These are phyloP conservation scores for Pleurotus pulmonarius DNA, from an alignment of 768 basidiomycete genomes.

Conservation along the genomic window DNA sequence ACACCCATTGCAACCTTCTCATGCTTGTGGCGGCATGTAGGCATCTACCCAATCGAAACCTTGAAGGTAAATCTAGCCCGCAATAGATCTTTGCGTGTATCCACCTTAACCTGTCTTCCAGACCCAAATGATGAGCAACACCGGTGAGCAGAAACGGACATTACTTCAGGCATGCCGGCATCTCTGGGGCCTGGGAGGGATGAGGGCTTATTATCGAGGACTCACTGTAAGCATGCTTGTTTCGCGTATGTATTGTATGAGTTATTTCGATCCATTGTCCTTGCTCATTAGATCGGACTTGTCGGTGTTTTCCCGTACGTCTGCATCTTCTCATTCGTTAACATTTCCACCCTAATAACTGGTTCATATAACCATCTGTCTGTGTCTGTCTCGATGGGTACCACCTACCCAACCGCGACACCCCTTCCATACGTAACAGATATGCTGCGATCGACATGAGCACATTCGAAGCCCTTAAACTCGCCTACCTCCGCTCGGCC, in stretches of 20 bases:
- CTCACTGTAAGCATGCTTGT: constrained; percentile 62
- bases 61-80: constrained; percentile 59
- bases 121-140: constrained; percentile 97
- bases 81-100: constrained; percentile 6
- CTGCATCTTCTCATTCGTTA: neutral
- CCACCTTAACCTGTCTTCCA: constrained; percentile 16
- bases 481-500: constrained; percentile 83
- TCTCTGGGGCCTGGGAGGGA: constrained; percentile 76
- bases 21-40: constrained; percentile 33
- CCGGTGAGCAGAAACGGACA: constrained; percentile 54
- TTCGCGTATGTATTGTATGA: neutral
- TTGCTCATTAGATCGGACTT: constrained; percentile 71
- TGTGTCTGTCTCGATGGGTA: neutral
- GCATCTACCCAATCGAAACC: constrained; percentile 96
- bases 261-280: constrained; percentile 5
- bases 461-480: constrained; percentile 93
- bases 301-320: constrained; percentile 93
- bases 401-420: neutral
- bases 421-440: constrained; percentile 27
- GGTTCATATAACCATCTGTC: neutral
- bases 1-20: constrained; percentile 11
- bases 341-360: neutral
- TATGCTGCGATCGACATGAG: constrained; percentile 97
- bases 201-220: constrained; percentile 88
- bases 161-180: constrained; percentile 61